Conservation (phyloP, 1,139 yeast genomes). For the Candida frijolesensis region DNA sequence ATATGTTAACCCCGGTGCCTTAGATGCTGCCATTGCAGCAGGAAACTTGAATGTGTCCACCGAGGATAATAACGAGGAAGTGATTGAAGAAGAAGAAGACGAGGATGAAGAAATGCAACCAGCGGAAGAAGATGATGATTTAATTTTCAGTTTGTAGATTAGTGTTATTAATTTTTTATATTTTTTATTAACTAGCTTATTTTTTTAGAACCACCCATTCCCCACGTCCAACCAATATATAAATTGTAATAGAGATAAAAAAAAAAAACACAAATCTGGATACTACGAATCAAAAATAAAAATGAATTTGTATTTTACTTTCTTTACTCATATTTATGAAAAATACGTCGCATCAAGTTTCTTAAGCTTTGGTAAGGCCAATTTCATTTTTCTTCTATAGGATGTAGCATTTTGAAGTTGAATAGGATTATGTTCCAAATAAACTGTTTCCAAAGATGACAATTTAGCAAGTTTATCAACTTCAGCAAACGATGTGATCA, state of each 20-base stretch:
- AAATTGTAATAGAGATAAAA: constrained; percentile 1
- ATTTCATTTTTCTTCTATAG: constrained; percentile 78
- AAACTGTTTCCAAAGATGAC: constrained; percentile 79
- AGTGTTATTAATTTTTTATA: not conserved
- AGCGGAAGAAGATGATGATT: constrained; percentile 5
- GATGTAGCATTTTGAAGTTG: constrained; percentile 74
- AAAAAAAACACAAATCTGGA: not conserved
- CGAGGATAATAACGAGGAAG: constrained; percentile 2
- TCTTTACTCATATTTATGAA: not conserved
- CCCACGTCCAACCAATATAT: not conserved
- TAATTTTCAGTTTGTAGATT: constrained; percentile 2
- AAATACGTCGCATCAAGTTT: constrained; percentile 90
- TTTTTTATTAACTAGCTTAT: not conserved
- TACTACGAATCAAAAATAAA: not conserved
- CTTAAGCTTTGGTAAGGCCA: constrained; percentile 69
- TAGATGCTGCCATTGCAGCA: constrained; percentile 2
- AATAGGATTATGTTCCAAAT: constrained; percentile 93
- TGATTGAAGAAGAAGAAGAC: constrained; percentile 3
- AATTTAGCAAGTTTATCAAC: constrained; percentile 63
- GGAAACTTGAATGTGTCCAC: not conserved
- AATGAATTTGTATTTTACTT: not conserved
- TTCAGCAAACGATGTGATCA: constrained; percentile 67
- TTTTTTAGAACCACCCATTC: not conserved
- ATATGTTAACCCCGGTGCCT: constrained; percentile 60
- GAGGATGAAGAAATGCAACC: constrained; percentile 4